Evolutionary conservation across 1,139 yeast species (phyloP).

Genomic region (Meyerozyma guilliermondii): DNA sequence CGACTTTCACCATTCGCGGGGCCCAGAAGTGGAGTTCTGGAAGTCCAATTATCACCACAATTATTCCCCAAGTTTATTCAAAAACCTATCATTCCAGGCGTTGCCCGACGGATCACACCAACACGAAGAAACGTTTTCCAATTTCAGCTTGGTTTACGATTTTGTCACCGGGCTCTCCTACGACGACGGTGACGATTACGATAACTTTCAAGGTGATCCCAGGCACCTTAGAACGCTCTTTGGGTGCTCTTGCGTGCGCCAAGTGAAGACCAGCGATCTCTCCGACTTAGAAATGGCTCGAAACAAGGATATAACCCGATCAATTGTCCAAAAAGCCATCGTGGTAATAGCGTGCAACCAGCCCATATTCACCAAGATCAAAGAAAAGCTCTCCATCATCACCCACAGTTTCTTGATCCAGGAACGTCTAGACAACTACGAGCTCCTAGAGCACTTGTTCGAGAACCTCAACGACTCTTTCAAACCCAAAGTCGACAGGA

Average conservation of each 20-base stretch:
- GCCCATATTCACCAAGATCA: conserved; percentile 84
- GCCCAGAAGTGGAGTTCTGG: conserved; percentile 96
- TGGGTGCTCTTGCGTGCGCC: conserved; percentile 92
- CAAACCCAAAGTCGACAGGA: conserved; percentile 14
- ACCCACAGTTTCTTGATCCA: conserved; percentile 85
- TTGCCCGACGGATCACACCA: conserved; percentile 93
- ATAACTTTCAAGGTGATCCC: conserved; percentile 40
- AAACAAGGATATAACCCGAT: conserved; percentile 71
- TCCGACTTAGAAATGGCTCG: conserved; percentile 39
- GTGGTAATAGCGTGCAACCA: conserved; percentile 76
- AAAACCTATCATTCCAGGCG: conserved; percentile 90
- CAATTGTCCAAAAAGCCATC: conserved; percentile 87
- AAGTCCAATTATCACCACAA: conserved; percentile 53
- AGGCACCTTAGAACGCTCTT: conserved; percentile 66
- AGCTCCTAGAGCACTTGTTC: conserved; percentile 63
- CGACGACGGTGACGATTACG: conserved; percentile 36
- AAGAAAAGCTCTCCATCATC: conserved; percentile 84
- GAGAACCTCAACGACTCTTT: conserved; percentile 55
- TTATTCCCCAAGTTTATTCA: conserved; percentile 56
- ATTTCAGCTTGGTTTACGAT: conserved; percentile 81
- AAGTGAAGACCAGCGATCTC: conserved; percentile 62
- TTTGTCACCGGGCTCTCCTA: conserved; percentile 45
- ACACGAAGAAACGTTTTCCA: conserved; percentile 89
- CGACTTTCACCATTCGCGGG: conserved; percentile 89
- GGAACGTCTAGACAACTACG: conserved; percentile 65